phyloP scores from a whole-genome alignment of 2,329 filamentous ascomycete genomes.

The Hypoxylon sp. region DNA sequence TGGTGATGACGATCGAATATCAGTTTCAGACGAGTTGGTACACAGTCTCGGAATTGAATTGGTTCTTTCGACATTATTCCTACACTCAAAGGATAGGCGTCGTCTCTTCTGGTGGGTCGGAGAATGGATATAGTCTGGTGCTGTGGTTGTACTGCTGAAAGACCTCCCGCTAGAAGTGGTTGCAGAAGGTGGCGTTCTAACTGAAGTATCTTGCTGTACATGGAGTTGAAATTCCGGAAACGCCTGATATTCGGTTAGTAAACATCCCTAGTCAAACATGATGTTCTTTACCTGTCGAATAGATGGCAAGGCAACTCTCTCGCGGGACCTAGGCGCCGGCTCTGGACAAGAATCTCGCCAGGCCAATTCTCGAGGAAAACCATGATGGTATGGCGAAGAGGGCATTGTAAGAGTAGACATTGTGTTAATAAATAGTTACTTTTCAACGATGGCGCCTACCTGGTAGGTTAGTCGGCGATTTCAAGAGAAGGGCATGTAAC shows the following conservation, averaged over 20 bases:
- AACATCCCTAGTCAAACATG: background rate
- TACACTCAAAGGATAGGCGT: slow-evolving; percentile 61
- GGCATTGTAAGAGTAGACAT: slow-evolving; percentile 68
- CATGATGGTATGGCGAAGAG: slow-evolving; percentile 59
- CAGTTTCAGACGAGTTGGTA: slow-evolving; percentile 53
- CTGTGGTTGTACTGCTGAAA: slow-evolving; percentile 53
- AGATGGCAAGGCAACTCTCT: slow-evolving; percentile 64
- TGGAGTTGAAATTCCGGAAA: slow-evolving; percentile 63
- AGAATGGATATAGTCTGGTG: slow-evolving; percentile 67
- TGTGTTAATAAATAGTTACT: slow-evolving; percentile 50
- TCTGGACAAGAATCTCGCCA: slow-evolving; percentile 60
- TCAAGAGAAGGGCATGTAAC: background rate
- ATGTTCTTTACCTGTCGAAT: slow-evolving; percentile 64
- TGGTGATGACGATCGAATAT: slow-evolving; percentile 57
- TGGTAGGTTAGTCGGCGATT: slow-evolving; percentile 27
- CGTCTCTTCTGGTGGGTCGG: slow-evolving; percentile 65
- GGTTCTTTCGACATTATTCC: slow-evolving; percentile 58
- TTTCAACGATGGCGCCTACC: slow-evolving; percentile 26
- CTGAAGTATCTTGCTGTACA: slow-evolving; percentile 53
- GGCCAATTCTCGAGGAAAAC: slow-evolving; percentile 59
- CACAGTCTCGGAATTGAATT: slow-evolving; percentile 66
- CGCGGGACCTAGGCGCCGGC: slow-evolving; percentile 56
- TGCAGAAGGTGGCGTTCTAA: slow-evolving; percentile 55
- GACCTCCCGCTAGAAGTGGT: slow-evolving; percentile 56
- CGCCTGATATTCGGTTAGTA: slow-evolving; percentile 55